Percentiles rank a stretch among this genome's conserved stretches.
Conservation (phyloP, 441 rosid species). For the Adansonia madagascariensis region DNA sequence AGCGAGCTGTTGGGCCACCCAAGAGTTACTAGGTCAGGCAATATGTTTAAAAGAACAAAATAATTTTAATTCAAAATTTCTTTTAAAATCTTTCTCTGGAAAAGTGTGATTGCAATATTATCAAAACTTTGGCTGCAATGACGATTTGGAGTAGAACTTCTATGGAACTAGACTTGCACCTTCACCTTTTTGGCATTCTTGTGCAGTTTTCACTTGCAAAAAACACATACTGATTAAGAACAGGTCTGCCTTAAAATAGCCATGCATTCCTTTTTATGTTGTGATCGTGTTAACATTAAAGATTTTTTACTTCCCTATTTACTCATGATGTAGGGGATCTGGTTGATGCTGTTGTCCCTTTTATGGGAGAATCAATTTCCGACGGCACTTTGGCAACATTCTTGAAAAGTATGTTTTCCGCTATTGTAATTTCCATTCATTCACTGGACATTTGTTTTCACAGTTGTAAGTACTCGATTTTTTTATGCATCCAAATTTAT, state of each 20-base stretch:
- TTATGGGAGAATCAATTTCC: constrained; percentile 96
- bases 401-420: constrained; percentile 64
- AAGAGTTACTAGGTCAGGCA: constrained; percentile 12
- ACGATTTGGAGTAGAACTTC: constrained; percentile 4
- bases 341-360: constrained; percentile 88
- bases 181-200: not conserved
- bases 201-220: not conserved
- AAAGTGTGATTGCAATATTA: not conserved
- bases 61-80: not conserved
- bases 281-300: not conserved
- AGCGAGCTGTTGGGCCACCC: not conserved
- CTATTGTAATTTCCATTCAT: constrained; percentile 21
- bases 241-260: not conserved
- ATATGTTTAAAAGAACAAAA: not conserved
- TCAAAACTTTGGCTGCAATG: not conserved
- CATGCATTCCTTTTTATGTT: constrained; percentile 5
- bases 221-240: not conserved
- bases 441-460: not conserved
- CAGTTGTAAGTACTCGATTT: constrained; percentile 25
- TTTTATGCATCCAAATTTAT: constrained; percentile 29
- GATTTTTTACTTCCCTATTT: not conserved
- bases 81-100: not conserved
- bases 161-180: not conserved
- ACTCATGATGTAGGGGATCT: constrained; percentile 58
- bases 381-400: constrained; percentile 65